Percentiles rank a stretch among this genome's conserved stretches.
Evolutionary conservation across 345 rosid genomes (phyloP).

Genomic region (Populus pruinosa): DNA sequence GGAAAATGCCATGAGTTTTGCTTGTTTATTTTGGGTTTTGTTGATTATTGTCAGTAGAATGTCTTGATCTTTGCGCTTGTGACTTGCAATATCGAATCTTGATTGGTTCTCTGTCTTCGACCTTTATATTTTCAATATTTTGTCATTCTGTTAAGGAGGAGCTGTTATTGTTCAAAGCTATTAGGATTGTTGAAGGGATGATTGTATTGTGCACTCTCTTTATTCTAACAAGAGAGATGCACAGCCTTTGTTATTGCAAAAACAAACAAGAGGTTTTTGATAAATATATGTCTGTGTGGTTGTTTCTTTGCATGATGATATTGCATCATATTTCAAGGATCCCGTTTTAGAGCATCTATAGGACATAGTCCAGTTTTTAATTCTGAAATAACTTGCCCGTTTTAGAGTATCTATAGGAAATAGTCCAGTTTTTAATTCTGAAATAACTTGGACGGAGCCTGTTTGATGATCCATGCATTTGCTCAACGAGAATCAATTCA

Average conservation of each 20-base stretch:
- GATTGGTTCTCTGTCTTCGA: not conserved
- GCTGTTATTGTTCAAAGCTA: not conserved
- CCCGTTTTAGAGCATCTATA: not conserved
- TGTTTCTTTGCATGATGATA: not conserved
- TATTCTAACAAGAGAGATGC: not conserved
- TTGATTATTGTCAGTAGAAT: not conserved
- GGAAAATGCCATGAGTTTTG: not conserved
- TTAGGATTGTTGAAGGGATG: not conserved
- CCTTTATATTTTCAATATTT: not conserved
- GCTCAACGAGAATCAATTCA: not conserved
- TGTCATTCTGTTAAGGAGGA: not conserved
- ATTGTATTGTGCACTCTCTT: not conserved
- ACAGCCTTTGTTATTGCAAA: not conserved
- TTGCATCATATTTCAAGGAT: not conserved
- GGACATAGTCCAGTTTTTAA: too few relatives aligned
- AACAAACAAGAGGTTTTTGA: not conserved
- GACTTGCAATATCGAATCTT: not conserved
- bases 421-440: not conserved
- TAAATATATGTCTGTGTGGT: not conserved
- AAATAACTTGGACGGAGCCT: not conserved
- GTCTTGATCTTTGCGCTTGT: not conserved
- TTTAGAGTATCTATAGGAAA: not conserved
- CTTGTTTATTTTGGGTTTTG: not conserved
- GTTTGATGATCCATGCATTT: not conserved
- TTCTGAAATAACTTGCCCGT: not conserved